These are phyloP conservation scores for Podaxis sp. DNA, from an alignment of 768 basidiomycete genomes.

Conservation along the genomic window DNA sequence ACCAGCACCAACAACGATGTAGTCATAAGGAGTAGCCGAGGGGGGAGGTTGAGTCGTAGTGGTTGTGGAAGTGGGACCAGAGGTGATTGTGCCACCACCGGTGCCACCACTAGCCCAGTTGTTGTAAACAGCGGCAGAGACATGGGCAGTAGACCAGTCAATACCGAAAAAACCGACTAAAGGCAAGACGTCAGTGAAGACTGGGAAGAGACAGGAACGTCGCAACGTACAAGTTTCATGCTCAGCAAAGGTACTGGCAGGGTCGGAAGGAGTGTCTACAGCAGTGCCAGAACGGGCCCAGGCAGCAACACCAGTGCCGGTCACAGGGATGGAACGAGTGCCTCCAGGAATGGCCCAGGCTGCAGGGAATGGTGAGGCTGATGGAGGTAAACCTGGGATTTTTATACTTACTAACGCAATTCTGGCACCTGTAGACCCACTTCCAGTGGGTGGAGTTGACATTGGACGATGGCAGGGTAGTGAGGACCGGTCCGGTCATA, in stretches of 20 bases:
- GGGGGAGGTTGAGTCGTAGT: conserved; percentile 33
- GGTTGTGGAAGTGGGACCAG: conserved; percentile 34
- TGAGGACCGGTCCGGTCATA: conserved; percentile 51
- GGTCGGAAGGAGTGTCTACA: conserved; percentile 50
- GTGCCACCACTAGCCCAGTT: conserved; percentile 50
- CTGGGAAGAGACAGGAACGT: neutral
- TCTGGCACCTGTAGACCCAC: conserved; percentile 67
- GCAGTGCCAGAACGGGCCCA: conserved; percentile 47
- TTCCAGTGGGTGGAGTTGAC: conserved; percentile 67
- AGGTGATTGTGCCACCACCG: conserved; percentile 36
- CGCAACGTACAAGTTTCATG: conserved; percentile 55
- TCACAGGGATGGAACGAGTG: conserved; percentile 37
- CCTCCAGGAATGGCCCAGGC: conserved; percentile 40
- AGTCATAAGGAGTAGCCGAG: conserved; percentile 45
- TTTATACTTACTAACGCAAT: conserved; percentile 54
- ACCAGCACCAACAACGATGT: conserved; percentile 59
- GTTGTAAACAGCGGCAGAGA: conserved; percentile 43
- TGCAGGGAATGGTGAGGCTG: conserved; percentile 10
- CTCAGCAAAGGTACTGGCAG: conserved; percentile 50
- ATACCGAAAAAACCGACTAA: conserved; percentile 62
- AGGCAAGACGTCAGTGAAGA: neutral
- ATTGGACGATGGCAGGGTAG: conserved; percentile 46
- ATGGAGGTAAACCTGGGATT: neutral
- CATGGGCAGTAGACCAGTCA: conserved; percentile 46
- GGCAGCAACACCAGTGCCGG: conserved; percentile 40